Evolutionary conservation across 108 stramenopile genomes (phyloP).

Genomic region (Nitzschia palea): DNA sequence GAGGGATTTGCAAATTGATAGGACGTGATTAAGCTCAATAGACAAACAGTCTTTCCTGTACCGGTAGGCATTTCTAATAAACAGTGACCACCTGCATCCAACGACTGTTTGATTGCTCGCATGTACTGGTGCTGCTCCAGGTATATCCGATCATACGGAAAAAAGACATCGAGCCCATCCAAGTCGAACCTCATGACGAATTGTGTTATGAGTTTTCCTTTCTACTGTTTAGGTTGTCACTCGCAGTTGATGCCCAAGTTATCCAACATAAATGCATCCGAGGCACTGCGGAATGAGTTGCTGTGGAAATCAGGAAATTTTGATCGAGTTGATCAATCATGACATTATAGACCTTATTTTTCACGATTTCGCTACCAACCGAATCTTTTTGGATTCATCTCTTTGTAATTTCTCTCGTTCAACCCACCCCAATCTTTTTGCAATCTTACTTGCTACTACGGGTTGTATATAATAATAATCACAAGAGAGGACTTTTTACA

Average conservation of each 20-base stretch:
- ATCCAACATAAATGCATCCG: background rate
- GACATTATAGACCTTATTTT: slow-evolving; percentile 1
- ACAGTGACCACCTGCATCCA: slow-evolving; percentile 97
- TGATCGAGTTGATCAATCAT: background rate
- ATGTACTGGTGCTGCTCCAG: slow-evolving; percentile 99
- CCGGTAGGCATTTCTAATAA: slow-evolving; percentile 99
- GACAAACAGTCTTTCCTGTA: slow-evolving; percentile 80
- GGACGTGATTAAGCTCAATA: slow-evolving; percentile 94
- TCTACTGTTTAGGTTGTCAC: background rate
- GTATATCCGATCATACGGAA: slow-evolving; percentile 97
- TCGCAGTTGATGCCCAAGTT: background rate
- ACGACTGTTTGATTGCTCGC: slow-evolving; percentile 95
- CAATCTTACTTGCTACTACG: too few species aligned
- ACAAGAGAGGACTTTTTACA: too few species aligned
- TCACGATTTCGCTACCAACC: background rate
- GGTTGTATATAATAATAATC: too few species aligned
- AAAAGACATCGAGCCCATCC: slow-evolving; percentile 98
- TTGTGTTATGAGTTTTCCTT: background rate
- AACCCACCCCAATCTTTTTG: slow-evolving; percentile 6
- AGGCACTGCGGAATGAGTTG: background rate
- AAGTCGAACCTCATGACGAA: slow-evolving; percentile 91
- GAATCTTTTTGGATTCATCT: slow-evolving; percentile 18
- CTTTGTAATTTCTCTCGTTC: slow-evolving; percentile 54
- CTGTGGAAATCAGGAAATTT: background rate
- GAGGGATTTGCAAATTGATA: slow-evolving; percentile 94